These are phyloP conservation scores for Aspergillus niger DNA, from an alignment of 2,329 filamentous ascomycete species.

Conservation along the genomic window DNA sequence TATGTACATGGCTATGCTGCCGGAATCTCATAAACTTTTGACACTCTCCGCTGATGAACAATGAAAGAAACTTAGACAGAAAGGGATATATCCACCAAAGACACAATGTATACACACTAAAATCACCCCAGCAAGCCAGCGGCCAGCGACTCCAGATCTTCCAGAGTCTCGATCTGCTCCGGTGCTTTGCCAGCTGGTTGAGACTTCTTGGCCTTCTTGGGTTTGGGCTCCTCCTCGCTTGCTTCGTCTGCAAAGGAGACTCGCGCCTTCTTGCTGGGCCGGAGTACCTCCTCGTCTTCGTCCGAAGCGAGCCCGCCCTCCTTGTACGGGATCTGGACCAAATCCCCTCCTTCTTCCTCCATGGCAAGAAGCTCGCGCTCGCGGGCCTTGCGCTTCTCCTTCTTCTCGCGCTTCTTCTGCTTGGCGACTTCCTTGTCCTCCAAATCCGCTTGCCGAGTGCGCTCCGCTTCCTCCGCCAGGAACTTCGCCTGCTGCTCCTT, in stretches of 20 bases:
- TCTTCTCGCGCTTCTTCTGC: constrained; percentile 64
- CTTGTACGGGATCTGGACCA: constrained; percentile 36
- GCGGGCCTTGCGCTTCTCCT: constrained; percentile 47
- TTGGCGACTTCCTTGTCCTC: constrained; percentile 80
- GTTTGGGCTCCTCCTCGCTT: constrained; percentile 28
- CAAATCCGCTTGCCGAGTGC: constrained; percentile 73
- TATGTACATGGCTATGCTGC: constrained; percentile 12
- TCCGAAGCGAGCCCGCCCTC: constrained; percentile 21
- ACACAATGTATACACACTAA: not conserved
- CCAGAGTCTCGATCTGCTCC: constrained; percentile 46
- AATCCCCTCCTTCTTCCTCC: constrained; percentile 33
- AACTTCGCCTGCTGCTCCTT: constrained; percentile 76
- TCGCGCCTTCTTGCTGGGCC: constrained; percentile 44
- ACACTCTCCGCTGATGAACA: constrained; percentile 25
- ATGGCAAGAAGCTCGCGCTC: constrained; percentile 37
- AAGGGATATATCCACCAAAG: constrained; percentile 17
- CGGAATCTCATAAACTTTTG: constrained; percentile 27
- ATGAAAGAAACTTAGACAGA: constrained; percentile 16
- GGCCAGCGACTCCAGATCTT: constrained; percentile 51
- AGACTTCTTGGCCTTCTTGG: constrained; percentile 31
- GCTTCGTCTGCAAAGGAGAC: constrained; percentile 41
- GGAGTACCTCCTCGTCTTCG: constrained; percentile 30
- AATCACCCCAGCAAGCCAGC: constrained; percentile 44
- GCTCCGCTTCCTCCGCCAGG: constrained; percentile 71
- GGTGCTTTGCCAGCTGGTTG: constrained; percentile 19